These are phyloP conservation scores for Trichoderma asperellum DNA, from an alignment of 2,329 filamentous ascomycete species.

Conservation along the genomic window DNA sequence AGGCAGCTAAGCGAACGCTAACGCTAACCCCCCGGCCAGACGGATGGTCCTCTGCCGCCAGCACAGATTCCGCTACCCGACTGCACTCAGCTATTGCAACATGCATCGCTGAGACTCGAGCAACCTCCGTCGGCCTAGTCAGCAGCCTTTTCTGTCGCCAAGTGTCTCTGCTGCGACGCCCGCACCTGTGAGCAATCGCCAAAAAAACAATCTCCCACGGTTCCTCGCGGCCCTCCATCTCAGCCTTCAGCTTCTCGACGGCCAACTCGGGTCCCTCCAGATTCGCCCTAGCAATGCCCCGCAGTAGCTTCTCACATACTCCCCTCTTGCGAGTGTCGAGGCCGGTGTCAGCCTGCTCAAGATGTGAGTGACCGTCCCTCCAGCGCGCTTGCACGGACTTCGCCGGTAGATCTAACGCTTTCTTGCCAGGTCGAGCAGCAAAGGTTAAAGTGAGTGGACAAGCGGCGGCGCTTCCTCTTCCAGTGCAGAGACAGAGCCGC, in stretches of 20 bases:
- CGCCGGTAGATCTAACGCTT: constrained; percentile 22
- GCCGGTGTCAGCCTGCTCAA: constrained; percentile 78
- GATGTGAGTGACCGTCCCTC: constrained; percentile 56
- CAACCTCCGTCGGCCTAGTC: constrained; percentile 10
- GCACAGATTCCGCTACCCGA: neutral
- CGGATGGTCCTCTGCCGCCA: constrained; percentile 7
- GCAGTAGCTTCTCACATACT: constrained; percentile 55
- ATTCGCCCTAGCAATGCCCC: constrained; percentile 44
- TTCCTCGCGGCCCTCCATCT: neutral
- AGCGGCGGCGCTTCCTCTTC: neutral
- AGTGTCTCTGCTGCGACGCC: neutral
- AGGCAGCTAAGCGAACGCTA: constrained; percentile 18
- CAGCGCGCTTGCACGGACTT: neutral
- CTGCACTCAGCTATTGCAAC: constrained; percentile 5
- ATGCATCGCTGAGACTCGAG: constrained; percentile 1
- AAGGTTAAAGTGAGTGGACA: constrained; percentile 76
- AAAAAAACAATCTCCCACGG: neutral
- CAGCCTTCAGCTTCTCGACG: constrained; percentile 2
- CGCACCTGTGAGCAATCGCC: constrained; percentile 5
- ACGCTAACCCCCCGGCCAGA: constrained; percentile 20
- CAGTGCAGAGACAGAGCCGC: neutral
- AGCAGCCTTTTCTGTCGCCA: constrained; percentile 2
- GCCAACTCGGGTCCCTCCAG: constrained; percentile 15
- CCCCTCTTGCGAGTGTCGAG: constrained; percentile 74
- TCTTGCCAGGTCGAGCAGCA: constrained; percentile 69